phyloP scores from a whole-genome alignment of 139 green algal genomes.

The Axilococcus clingmanii region DNA sequence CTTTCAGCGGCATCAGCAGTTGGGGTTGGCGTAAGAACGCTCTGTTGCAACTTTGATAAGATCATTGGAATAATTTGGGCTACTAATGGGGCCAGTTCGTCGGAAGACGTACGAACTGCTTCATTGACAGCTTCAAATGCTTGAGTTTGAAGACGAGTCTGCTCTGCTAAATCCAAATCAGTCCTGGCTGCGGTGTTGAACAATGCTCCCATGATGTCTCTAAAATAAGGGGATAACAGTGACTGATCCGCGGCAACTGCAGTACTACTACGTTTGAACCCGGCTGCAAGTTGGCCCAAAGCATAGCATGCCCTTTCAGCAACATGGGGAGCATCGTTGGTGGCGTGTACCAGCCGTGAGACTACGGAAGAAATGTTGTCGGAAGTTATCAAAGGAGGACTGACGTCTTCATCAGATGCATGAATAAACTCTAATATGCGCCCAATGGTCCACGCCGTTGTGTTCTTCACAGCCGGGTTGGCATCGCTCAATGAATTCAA shows the following conservation, averaged over 20 bases:
- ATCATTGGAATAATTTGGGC: slow-evolving; percentile 71
- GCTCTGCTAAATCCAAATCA: slow-evolving; percentile 14
- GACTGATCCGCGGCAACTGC: slow-evolving; percentile 32
- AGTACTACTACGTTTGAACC: too few relatives aligned
- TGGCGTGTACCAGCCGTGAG: slow-evolving; percentile 41
- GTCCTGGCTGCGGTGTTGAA: slow-evolving; percentile 38
- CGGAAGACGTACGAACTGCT: slow-evolving; percentile 59
- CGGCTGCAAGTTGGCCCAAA: slow-evolving; percentile 67
- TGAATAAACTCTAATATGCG: slow-evolving; percentile 94
- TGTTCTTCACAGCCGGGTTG: slow-evolving; percentile 78
- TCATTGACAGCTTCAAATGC: slow-evolving; percentile 96
- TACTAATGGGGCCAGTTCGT: slow-evolving; percentile 67
- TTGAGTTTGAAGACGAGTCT: slow-evolving; percentile 51
- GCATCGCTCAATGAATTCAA: slow-evolving; percentile 66
- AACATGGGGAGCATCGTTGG: slow-evolving; percentile 75
- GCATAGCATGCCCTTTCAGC: slow-evolving; percentile 82
- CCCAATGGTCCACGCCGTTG: slow-evolving; percentile 89
- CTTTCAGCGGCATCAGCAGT: slow-evolving; percentile 31
- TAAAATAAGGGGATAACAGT: slow-evolving; percentile 76
- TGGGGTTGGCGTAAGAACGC: not conserved
- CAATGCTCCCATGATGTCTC: slow-evolving; percentile 70
- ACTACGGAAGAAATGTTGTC: slow-evolving; percentile 56
- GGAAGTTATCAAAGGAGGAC: slow-evolving; percentile 34
- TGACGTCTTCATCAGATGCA: slow-evolving; percentile 21
- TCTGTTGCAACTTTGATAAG: slow-evolving; percentile 52